Percentiles rank a stretch among this genome's conserved stretches.
phyloP scores from a whole-genome alignment of 352 stramenopile species.

The Phytophthora cactorum region DNA sequence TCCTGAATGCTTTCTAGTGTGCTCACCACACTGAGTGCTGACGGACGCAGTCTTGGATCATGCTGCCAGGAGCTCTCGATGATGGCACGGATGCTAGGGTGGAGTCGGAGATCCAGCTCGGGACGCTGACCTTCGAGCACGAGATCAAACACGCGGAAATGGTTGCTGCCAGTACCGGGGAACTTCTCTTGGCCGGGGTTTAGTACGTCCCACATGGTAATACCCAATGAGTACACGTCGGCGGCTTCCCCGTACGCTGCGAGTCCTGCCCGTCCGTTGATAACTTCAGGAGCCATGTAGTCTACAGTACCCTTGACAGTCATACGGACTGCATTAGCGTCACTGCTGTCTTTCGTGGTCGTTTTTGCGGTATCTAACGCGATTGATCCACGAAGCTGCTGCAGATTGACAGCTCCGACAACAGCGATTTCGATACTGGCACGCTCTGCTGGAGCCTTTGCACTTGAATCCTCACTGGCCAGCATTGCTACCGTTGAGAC shows the following conservation, averaged over 20 bases:
- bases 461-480: conserved; percentile 17
- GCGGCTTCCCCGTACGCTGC: conserved; percentile 67
- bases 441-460: conserved; percentile 16
- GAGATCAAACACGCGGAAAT: conserved; percentile 64
- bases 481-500: conserved; percentile 37
- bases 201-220: conserved; percentile 81
- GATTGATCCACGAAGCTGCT: conserved; percentile 36
- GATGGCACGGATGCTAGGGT: conserved; percentile 44
- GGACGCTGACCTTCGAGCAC: conserved; percentile 59
- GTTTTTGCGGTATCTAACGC: conserved; percentile 16
- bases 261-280: conserved; percentile 58
- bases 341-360: conserved; percentile 17
- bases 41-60: conserved; percentile 46
- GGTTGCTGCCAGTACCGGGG: conserved; percentile 48
- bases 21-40: conserved; percentile 51
- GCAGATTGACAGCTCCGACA: conserved; percentile 37
- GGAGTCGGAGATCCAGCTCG: conserved; percentile 40
- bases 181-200: conserved; percentile 64
- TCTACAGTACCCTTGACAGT: conserved; percentile 74
- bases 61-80: conserved; percentile 55
- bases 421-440: conserved; percentile 40
- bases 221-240: conserved; percentile 76
- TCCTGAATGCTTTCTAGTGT: conserved; percentile 57
- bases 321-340: conserved; percentile 43
- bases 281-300: conserved; percentile 86